Percentiles rank a stretch among this genome's conserved stretches.
Evolutionary conservation across 257 asterid genomes (phyloP).

Genomic region (Thymus quinquecostatus): DNA sequence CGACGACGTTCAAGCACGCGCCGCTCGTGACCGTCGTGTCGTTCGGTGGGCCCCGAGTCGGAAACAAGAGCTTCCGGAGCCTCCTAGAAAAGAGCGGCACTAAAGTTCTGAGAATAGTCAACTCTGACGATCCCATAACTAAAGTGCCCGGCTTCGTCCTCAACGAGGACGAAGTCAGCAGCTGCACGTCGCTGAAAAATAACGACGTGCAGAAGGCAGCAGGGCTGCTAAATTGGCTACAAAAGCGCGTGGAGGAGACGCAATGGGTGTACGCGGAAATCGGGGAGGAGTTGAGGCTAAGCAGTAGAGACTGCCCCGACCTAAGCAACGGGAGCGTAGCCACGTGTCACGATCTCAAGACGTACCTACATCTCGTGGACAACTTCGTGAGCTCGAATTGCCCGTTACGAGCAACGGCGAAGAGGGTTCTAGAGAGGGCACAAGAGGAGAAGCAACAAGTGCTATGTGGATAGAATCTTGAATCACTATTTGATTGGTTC

Average conservation of each 20-base stretch:
- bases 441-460: conserved; percentile 35
- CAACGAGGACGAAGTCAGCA: conserved; percentile 27
- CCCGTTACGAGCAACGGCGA: conserved; percentile 66
- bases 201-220: conserved; percentile 17
- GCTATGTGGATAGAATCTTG: conserved; percentile 16
- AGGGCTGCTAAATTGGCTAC: conserved; percentile 57
- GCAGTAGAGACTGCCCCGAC: conserved; percentile 64
- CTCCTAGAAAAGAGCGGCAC: conserved; percentile 64
- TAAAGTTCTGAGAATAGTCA: conserved; percentile 70
- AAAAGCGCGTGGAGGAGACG: conserved; percentile 53
- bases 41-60: conserved; percentile 89
- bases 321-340: conserved; percentile 52
- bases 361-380: conserved; percentile 74
- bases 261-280: conserved; percentile 87
- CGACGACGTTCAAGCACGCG: conserved; percentile 48
- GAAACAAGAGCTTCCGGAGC: conserved; percentile 60
- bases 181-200: background rate
- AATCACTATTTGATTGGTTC: conserved; percentile 1
- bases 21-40: conserved; percentile 89
- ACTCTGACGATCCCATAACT: conserved; percentile 73
- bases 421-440: conserved; percentile 43
- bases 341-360: conserved; percentile 82
- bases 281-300: conserved; percentile 74
- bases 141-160: conserved; percentile 82
- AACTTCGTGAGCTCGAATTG: conserved; percentile 63